Conservation (phyloP, 2,329 filamentous ascomycete genomes). For the Thelonectria discophora region DNA sequence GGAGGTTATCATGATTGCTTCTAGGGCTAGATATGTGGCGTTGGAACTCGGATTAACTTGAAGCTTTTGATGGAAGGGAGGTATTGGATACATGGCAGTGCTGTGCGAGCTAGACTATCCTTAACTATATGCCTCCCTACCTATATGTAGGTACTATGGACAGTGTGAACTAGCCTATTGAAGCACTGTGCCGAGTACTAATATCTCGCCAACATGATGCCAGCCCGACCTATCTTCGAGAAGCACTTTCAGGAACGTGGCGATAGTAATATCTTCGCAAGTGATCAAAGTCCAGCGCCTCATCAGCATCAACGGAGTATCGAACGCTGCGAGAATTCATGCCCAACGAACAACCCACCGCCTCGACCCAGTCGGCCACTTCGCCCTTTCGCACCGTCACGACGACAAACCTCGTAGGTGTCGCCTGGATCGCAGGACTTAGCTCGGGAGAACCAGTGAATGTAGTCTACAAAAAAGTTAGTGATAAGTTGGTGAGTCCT, state of each 20-base stretch:
- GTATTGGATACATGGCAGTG: too few species aligned
- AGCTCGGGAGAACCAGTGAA: conserved; percentile 21
- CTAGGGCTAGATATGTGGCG: too few species aligned
- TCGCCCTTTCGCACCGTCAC: conserved; percentile 22
- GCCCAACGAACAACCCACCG: conserved; percentile 18
- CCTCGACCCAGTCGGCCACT: conserved; percentile 19
- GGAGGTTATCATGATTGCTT: too few species aligned
- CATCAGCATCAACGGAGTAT: conserved; percentile 8
- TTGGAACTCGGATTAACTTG: too few species aligned
- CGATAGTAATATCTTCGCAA: conserved; percentile 20
- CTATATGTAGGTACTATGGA: too few species aligned
- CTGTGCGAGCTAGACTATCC: too few species aligned
- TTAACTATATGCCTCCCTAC: too few species aligned
- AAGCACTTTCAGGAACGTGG: neutral
- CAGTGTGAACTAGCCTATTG: too few species aligned
- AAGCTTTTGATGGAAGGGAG: too few species aligned
- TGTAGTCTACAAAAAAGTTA: conserved; percentile 1
- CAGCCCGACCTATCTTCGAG: neutral
- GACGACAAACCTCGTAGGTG: conserved; percentile 21
- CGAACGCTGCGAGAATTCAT: conserved; percentile 16
- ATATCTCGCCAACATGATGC: too few species aligned
- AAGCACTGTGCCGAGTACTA: too few species aligned
- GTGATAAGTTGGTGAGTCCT: neutral
- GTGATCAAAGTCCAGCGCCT: conserved; percentile 7
- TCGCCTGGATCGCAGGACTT: conserved; percentile 8